A percentile compares a stretch with the other conserved stretches of the same genome.
phyloP scores from a whole-genome alignment of 345 rosid genomes.

The Eucalyptus erythrocorys region DNA sequence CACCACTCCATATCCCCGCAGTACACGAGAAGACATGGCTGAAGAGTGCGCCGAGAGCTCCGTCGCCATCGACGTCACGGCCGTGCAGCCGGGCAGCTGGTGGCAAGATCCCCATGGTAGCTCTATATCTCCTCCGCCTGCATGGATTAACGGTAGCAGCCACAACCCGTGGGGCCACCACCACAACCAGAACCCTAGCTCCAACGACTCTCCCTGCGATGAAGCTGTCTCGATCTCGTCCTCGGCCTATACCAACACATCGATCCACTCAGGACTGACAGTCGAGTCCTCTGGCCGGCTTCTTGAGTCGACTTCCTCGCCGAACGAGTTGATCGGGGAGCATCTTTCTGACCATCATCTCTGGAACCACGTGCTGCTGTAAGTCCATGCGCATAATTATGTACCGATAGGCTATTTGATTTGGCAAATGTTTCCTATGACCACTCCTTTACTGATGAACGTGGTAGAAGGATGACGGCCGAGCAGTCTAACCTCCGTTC shows the following conservation, averaged over 20 bases:
- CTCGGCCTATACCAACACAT: constrained; percentile 30
- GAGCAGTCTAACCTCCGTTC: background rate
- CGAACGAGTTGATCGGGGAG: constrained; percentile 40
- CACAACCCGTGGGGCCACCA: constrained; percentile 1
- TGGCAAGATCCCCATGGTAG: constrained; percentile 63
- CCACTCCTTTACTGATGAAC: background rate
- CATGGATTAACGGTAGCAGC: constrained; percentile 12
- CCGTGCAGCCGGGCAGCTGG: constrained; percentile 1
- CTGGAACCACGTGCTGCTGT: constrained; percentile 59
- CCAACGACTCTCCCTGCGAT: constrained; percentile 37
- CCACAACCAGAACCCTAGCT: constrained; percentile 29
- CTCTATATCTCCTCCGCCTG: constrained; percentile 21
- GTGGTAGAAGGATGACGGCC: background rate
- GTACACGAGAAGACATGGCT: constrained; percentile 5
- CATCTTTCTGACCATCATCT: constrained; percentile 47
- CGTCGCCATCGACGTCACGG: constrained; percentile 11
- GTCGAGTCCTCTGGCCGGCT: constrained; percentile 38
- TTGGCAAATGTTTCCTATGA: background rate
- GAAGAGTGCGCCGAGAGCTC: constrained; percentile 42
- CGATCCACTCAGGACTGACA: constrained; percentile 52
- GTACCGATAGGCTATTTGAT: background rate
- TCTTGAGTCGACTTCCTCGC: constrained; percentile 13
- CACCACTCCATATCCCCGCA: background rate
- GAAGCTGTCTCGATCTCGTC: constrained; percentile 55
- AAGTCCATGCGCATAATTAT: constrained; percentile 13